phyloP scores from a whole-genome alignment of 768 basidiomycete species.

The Lanmaoa rubissima region DNA sequence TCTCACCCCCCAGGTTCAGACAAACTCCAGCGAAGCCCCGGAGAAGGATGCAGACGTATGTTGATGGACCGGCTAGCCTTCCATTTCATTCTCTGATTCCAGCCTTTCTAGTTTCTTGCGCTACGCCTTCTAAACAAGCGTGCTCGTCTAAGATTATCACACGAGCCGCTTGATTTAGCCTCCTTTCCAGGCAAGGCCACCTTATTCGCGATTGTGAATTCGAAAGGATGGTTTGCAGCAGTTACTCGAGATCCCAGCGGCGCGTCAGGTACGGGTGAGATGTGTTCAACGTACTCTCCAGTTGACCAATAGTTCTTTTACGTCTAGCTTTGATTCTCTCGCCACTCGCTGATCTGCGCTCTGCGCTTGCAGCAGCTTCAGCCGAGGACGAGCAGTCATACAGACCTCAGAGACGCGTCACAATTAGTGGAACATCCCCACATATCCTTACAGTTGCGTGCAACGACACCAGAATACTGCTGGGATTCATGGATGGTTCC shows the following conservation, averaged over 20 bases:
- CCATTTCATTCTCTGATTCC: slow-evolving; percentile 3
- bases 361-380: slow-evolving; percentile 46
- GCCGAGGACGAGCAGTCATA: slow-evolving; percentile 41
- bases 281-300: not conserved
- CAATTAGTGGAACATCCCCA: slow-evolving; percentile 45
- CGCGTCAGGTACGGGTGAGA: slow-evolving; percentile 36
- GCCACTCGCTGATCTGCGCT: slow-evolving; percentile 57
- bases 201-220: slow-evolving; percentile 59
- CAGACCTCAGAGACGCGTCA: slow-evolving; percentile 50
- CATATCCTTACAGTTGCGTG: slow-evolving; percentile 55
- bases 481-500: slow-evolving; percentile 58
- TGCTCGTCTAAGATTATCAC: slow-evolving; percentile 61
- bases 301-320: not conserved
- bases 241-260: slow-evolving; percentile 38
- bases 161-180: slow-evolving; percentile 44
- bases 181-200: slow-evolving; percentile 43
- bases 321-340: slow-evolving; percentile 58
- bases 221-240: slow-evolving; percentile 70
- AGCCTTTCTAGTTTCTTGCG: slow-evolving; percentile 34
- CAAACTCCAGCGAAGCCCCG: slow-evolving; percentile 21
- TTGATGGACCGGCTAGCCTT: not conserved
- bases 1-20: slow-evolving; percentile 22
- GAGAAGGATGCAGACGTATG: slow-evolving; percentile 35
- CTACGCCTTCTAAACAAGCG: slow-evolving; percentile 53
- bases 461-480: slow-evolving; percentile 58